phyloP scores from a whole-genome alignment of 1,284 basidiomycete genomes.

The Boletus subluridellus region DNA sequence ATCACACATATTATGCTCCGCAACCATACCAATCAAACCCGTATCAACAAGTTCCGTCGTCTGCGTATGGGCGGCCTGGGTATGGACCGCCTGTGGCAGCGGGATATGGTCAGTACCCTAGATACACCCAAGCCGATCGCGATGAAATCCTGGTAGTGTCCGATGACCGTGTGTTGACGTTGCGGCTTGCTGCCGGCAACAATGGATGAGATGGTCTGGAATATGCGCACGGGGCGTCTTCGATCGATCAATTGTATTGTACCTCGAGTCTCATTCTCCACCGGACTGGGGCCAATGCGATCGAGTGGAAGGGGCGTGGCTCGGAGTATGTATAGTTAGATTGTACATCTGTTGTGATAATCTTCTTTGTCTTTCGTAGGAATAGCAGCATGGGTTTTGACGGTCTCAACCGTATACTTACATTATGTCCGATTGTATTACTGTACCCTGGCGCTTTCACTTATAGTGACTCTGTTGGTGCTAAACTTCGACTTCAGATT shows the following conservation, averaged over 20 bases:
- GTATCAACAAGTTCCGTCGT: conserved; percentile 33
- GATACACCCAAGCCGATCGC: conserved; percentile 51
- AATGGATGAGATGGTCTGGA: conserved; percentile 14
- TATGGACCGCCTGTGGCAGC: conserved; percentile 39
- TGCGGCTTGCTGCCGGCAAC: conserved; percentile 39
- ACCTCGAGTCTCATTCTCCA: conserved; percentile 17
- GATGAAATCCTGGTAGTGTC: conserved; percentile 80
- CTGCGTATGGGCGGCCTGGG: conserved; percentile 38
- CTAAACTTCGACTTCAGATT: background rate
- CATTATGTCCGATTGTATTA: background rate
- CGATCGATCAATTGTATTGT: conserved; percentile 7
- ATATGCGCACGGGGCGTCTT: background rate
- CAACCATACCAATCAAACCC: conserved; percentile 36
- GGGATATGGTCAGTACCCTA: conserved; percentile 39
- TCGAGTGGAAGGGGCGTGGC: conserved; percentile 3
- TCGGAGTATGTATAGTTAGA: conserved; percentile 27
- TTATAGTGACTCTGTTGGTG: background rate
- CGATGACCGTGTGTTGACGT: conserved; percentile 71
- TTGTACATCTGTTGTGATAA: conserved; percentile 32
- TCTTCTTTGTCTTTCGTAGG: conserved; percentile 14
- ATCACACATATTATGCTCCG: conserved; percentile 35
- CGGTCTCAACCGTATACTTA: background rate
- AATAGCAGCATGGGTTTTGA: background rate
- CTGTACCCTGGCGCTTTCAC: background rate
- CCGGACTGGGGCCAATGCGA: conserved; percentile 13